Evolutionary conservation across 768 basidiomycete genomes (phyloP).

Genomic region (Scleroderma citrinum): DNA sequence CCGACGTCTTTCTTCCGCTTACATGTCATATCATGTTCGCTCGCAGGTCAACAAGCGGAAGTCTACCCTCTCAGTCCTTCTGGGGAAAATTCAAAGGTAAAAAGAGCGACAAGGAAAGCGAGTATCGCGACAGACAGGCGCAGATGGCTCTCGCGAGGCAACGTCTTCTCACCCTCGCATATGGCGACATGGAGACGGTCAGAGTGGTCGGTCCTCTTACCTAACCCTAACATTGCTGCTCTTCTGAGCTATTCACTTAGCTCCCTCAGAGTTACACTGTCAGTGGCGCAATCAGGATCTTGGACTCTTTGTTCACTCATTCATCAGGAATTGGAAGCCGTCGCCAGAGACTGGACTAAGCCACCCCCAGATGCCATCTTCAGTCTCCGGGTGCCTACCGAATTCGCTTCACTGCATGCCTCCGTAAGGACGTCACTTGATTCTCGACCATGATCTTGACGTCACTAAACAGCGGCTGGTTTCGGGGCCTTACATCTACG

Average conservation of each 20-base stretch:
- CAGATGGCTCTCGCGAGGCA: conserved; percentile 70
- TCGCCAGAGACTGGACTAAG: conserved; percentile 82
- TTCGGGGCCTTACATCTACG: conserved; percentile 80
- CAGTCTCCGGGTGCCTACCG: conserved; percentile 76
- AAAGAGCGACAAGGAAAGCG: conserved; percentile 57
- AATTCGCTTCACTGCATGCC: conserved; percentile 80
- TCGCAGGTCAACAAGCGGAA: conserved; percentile 60
- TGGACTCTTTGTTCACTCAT: not conserved
- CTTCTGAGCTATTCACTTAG: conserved; percentile 28
- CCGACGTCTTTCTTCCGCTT: conserved; percentile 14
- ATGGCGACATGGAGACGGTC: conserved; percentile 83
- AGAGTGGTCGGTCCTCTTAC: conserved; percentile 42
- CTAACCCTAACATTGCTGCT: not conserved
- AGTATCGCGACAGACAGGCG: conserved; percentile 46
- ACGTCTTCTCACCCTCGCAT: conserved; percentile 74
- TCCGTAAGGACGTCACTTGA: conserved; percentile 47
- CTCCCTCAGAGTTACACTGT: conserved; percentile 66
- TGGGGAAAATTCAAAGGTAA: conserved; percentile 64
- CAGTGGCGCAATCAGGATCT: conserved; percentile 18
- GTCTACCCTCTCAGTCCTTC: conserved; percentile 44
- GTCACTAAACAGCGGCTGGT: conserved; percentile 55
- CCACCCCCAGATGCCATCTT: conserved; percentile 77
- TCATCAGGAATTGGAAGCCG: conserved; percentile 67
- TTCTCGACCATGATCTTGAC: conserved; percentile 15
- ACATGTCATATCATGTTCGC: conserved; percentile 27